These are phyloP conservation scores for Anisodus acutangulus DNA, from an alignment of 257 asterid genomes.

Conservation along the genomic window DNA sequence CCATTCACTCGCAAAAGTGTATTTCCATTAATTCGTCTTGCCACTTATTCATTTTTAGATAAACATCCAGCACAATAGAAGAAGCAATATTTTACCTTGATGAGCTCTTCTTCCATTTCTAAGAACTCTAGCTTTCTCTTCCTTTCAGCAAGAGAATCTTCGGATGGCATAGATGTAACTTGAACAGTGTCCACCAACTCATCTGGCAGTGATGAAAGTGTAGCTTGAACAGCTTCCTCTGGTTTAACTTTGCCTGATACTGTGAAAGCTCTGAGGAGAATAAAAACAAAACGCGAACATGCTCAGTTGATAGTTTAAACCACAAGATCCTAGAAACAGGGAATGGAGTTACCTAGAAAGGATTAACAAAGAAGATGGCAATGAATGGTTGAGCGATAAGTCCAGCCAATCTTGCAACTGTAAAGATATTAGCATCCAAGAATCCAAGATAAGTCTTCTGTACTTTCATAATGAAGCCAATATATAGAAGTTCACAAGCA, in stretches of 20 bases:
- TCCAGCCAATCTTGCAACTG: conserved; percentile 95
- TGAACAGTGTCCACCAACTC: conserved; percentile 93
- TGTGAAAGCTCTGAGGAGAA: conserved; percentile 65
- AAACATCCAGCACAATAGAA: conserved; percentile 20
- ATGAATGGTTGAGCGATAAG: conserved; percentile 83
- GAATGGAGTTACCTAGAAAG: conserved; percentile 68
- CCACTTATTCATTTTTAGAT: background rate
- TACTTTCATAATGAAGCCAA: background rate
- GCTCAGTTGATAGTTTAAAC: background rate
- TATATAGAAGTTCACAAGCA: background rate
- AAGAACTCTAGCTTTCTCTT: conserved; percentile 87
- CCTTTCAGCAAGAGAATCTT: conserved; percentile 89
- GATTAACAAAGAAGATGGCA: conserved; percentile 88
- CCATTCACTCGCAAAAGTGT: background rate
- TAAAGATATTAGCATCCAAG: conserved; percentile 31
- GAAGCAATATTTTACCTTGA: conserved; percentile 54
- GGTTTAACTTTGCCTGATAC: conserved; percentile 80
- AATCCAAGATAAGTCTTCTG: conserved; percentile 22
- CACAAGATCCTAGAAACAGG: background rate
- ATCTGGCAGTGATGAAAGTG: conserved; percentile 88
- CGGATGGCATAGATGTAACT: conserved; percentile 76
- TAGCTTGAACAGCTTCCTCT: conserved; percentile 85
- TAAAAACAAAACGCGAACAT: background rate
- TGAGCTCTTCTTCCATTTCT: conserved; percentile 91
- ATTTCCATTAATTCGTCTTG: background rate